Percentiles rank a stretch among this genome's conserved stretches.
phyloP scores from a whole-genome alignment of 257 asterid genomes.

The Catharanthus roseus region DNA sequence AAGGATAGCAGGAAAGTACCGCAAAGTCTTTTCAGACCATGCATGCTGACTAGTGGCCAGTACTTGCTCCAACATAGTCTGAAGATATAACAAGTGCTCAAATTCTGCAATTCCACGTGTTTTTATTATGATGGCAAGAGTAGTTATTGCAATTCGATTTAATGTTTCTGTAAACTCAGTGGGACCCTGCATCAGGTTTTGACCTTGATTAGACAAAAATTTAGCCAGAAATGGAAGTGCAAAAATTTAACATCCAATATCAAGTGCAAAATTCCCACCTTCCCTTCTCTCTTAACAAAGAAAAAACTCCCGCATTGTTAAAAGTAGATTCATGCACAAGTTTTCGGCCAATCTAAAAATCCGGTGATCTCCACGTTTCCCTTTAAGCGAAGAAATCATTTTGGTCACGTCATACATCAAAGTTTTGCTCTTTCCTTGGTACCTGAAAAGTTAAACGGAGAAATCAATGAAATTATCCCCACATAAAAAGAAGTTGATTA shows the following conservation, averaged over 20 bases:
- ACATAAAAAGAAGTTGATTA: not conserved
- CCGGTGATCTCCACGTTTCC: slow-evolving; percentile 97
- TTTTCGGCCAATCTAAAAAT: slow-evolving; percentile 88
- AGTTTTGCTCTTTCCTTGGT: slow-evolving; percentile 92
- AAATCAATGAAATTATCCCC: not conserved
- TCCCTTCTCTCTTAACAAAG: slow-evolving; percentile 88
- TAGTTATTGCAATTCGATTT: slow-evolving; percentile 74
- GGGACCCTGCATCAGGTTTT: slow-evolving; percentile 69
- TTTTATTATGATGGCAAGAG: slow-evolving; percentile 83
- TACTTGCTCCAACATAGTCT: slow-evolving; percentile 90
- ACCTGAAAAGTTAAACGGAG: slow-evolving; percentile 41
- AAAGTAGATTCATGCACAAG: slow-evolving; percentile 87
- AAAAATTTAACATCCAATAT: not conserved
- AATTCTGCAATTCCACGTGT: slow-evolving; percentile 96
- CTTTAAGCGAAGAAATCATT: slow-evolving; percentile 78
- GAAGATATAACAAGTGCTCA: slow-evolving; percentile 84
- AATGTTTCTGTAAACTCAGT: slow-evolving; percentile 94
- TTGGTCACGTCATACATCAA: slow-evolving; percentile 87
- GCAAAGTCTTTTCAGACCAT: slow-evolving; percentile 98
- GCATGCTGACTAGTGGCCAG: slow-evolving; percentile 91
- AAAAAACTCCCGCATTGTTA: slow-evolving; percentile 84
- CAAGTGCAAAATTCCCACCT: slow-evolving; percentile 39
- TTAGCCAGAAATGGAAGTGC: not conserved
- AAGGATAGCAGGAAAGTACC: slow-evolving; percentile 74
- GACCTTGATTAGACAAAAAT: slow-evolving; percentile 17